These are phyloP conservation scores for Dictyostelium brefeldianum DNA, from an alignment of 78 protist species.

Conservation along the genomic window DNA sequence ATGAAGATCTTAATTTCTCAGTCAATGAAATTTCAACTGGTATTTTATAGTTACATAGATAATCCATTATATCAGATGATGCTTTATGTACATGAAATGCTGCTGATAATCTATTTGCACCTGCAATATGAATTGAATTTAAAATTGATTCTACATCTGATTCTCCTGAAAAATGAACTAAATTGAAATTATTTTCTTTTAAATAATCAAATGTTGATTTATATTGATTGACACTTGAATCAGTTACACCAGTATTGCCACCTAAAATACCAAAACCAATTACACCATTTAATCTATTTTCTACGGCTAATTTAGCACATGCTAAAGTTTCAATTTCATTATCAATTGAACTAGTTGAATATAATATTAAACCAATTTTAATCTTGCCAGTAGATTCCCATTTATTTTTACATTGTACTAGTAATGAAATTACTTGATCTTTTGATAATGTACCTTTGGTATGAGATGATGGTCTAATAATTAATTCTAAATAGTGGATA, in stretches of 20 bases:
- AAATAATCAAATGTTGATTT: slow-evolving; percentile 71
- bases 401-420: not conserved
- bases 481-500: slow-evolving; percentile 62
- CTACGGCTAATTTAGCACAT: slow-evolving; percentile 78
- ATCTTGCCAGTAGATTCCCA: not conserved
- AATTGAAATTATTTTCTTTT: slow-evolving; percentile 62
- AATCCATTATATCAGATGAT: slow-evolving; percentile 72
- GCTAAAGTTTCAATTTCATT: slow-evolving; percentile 76
- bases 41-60: slow-evolving; percentile 50
- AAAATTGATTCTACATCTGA: slow-evolving; percentile 65
- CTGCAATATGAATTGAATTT: slow-evolving; percentile 63
- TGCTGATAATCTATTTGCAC: slow-evolving; percentile 84
- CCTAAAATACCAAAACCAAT: slow-evolving; percentile 88
- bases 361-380: slow-evolving; percentile 63
- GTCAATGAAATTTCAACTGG: slow-evolving; percentile 83
- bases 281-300: slow-evolving; percentile 16
- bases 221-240: slow-evolving; percentile 20
- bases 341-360: slow-evolving; percentile 46
- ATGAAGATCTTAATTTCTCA: slow-evolving; percentile 57
- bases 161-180: slow-evolving; percentile 72
- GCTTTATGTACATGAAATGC: slow-evolving; percentile 83
- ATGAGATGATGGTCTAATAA: slow-evolving; percentile 79
- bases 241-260: slow-evolving; percentile 19
- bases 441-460: not conserved
- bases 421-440: slow-evolving; percentile 49